Conservation (phyloP, 768 basidiomycete species). For the Hydnomerulius pinastri region DNA sequence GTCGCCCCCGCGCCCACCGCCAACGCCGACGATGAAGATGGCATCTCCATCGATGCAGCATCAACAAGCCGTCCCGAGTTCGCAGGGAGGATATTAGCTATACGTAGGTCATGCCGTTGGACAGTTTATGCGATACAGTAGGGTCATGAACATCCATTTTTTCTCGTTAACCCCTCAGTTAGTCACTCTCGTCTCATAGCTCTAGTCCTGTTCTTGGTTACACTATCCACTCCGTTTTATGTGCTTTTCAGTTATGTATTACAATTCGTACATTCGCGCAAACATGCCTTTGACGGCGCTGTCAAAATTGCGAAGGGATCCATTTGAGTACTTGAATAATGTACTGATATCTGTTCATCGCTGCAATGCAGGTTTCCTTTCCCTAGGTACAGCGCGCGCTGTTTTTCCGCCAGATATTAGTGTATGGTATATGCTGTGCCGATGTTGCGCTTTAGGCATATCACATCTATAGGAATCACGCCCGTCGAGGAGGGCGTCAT, state of each 20-base stretch:
- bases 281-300: not conserved
- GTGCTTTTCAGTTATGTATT: conserved; percentile 42
- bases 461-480: too few species aligned
- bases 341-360: not conserved
- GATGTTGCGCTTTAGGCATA: too few species aligned
- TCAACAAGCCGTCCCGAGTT: conserved; percentile 52
- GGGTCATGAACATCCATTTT: conserved; percentile 14
- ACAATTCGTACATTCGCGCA: conserved; percentile 28
- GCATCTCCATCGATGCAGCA: conserved; percentile 58
- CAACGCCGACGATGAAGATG: conserved; percentile 54
- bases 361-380: not conserved
- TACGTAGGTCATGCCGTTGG: conserved; percentile 11
- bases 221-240: conserved; percentile 37
- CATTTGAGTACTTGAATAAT: not conserved
- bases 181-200: conserved; percentile 17
- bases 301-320: not conserved
- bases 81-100: conserved; percentile 54
- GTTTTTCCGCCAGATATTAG: too few species aligned
- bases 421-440: too few species aligned
- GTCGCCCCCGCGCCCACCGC: conserved; percentile 50
- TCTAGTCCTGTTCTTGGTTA: conserved; percentile 34
- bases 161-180: conserved; percentile 4
- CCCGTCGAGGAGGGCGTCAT: too few species aligned
- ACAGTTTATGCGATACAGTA: conserved; percentile 13
- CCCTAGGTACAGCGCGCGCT: too few species aligned